Base-by-base conservation (phyloP, 2,329 filamentous ascomycete species). In the Mycosphaerella sp. region DNA sequence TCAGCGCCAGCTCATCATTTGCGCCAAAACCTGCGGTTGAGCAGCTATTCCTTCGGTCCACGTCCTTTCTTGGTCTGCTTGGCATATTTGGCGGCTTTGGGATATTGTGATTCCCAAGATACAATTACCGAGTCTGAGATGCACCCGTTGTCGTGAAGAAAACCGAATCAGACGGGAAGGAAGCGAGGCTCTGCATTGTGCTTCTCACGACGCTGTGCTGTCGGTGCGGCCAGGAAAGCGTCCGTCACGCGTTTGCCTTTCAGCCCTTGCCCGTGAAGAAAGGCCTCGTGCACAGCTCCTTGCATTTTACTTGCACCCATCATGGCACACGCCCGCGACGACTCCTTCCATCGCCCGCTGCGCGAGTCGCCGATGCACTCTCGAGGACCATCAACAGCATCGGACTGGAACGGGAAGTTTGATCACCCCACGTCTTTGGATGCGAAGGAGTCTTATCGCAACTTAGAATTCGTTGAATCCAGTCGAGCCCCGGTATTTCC, bases 301-400 rank as follows among this genome's bases (percentile, higher is more conserved):
- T 37, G 17, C 48, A 40, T 50, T 18, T 13, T 45, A 17, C 39
- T 42, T 40, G 25, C 28, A 39, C n/a, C 37, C 43, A 48, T 6
- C 44, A 57, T 59, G 55, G 55, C 52, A 16, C 56, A 52, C 32
- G 49, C 37, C 25, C 48, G 55, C 21, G 53, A 56, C 40, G 50
- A 56, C 34, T 47, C 52, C 44, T 57, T 55, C 47, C 56, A 58
- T 44, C 52, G 49, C 41, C 56, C 52, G 25, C 14, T 50, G 49
- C 53, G 50, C 42, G 53, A 56, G 21, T 50, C 54, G 17, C 56
- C 58, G 10, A 50, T 47, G 21, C 58, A 60, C 41, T 60, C 58
- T 17, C 52, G 57, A 44, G 54, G 49, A 13, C 51, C 49, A 21
- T 58, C 58, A 10, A 40, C 55, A n/a, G 42, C 57, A 46, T 55